These are phyloP conservation scores for Candida sanyaensis DNA, from an alignment of 1,139 yeast species.

Conservation along the genomic window DNA sequence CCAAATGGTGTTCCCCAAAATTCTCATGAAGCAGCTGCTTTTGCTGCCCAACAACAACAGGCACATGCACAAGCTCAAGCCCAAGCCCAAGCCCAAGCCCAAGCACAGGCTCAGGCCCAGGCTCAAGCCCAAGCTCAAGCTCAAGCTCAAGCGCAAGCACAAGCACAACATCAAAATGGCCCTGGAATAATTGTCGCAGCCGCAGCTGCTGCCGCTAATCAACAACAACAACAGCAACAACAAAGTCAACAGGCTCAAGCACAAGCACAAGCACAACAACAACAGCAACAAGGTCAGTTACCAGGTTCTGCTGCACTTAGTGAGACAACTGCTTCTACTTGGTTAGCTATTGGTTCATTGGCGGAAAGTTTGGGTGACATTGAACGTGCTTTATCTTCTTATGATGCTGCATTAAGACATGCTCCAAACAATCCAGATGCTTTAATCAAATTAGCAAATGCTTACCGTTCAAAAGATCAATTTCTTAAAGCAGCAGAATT, in stretches of 20 bases:
- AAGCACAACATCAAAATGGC: conserved; percentile 10
- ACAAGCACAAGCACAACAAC: too few relatives aligned
- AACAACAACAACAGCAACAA: conserved; percentile 9
- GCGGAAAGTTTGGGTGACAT: conserved; percentile 90
- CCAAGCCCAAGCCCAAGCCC: conserved; percentile 4
- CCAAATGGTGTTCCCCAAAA: conserved; percentile 8
- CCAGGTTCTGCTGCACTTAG: conserved; percentile 25
- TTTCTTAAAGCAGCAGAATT: conserved; percentile 93
- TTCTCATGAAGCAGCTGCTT: conserved; percentile 7
- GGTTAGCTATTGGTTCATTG: conserved; percentile 89
- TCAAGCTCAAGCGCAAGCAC: too few relatives aligned
- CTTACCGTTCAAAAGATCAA: conserved; percentile 85
- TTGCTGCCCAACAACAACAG: conserved; percentile 4
- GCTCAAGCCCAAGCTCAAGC: neutral
- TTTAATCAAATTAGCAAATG: conserved; percentile 80
- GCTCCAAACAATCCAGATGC: conserved; percentile 86
- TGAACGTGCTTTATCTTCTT: conserved; percentile 86
- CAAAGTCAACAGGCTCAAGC: conserved; percentile 4
- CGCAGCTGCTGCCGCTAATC: conserved; percentile 14
- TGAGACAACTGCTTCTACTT: conserved; percentile 84
- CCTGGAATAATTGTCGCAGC: conserved; percentile 16
- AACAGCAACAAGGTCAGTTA: conserved; percentile 9
- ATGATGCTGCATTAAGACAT: conserved; percentile 87
- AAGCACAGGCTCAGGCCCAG: neutral
- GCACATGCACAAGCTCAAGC: conserved; percentile 4